Percentiles rank a stretch among this genome's conserved stretches.
These are phyloP conservation scores for Lyophyllum semitale DNA, from an alignment of 768 basidiomycete species.

Conservation along the genomic window DNA sequence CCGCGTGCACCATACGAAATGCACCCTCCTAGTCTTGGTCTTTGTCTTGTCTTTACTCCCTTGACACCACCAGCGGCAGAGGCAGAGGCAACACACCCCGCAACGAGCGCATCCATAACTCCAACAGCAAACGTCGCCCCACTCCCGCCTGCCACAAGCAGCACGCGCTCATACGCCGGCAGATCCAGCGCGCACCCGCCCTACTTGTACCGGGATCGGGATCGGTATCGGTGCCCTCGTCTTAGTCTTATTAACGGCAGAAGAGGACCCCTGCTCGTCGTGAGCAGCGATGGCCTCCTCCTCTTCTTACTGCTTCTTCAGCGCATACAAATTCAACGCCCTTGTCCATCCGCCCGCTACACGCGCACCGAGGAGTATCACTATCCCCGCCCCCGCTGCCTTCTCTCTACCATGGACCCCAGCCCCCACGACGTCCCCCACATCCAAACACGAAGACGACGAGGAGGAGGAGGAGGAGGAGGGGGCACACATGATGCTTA, in stretches of 20 bases:
- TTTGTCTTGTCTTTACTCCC: conserved; percentile 38
- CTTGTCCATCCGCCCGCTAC: conserved; percentile 75
- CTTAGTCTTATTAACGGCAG: not conserved
- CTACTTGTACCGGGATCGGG: conserved; percentile 56
- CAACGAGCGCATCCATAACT: conserved; percentile 80
- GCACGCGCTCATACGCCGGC: conserved; percentile 65
- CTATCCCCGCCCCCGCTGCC: conserved; percentile 24
- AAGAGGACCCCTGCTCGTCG: not conserved
- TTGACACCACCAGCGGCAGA: conserved; percentile 14
- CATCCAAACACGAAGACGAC: conserved; percentile 11
- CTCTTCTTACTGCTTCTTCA: conserved; percentile 28
- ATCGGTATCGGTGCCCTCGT: not conserved
- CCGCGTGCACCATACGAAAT: conserved; percentile 81
- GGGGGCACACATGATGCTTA: conserved; percentile 72
- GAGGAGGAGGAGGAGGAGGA: no score
- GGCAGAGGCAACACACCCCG: conserved; percentile 43
- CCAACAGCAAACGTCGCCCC: conserved; percentile 84
- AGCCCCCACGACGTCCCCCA: conserved; percentile 7
- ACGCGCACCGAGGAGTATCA: conserved; percentile 67
- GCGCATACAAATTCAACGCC: conserved; percentile 59
- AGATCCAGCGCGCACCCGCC: conserved; percentile 78
- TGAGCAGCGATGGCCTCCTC: not conserved
- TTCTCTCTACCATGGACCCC: not conserved
- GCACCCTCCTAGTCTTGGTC: conserved; percentile 63
- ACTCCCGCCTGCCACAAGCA: conserved; percentile 82